Percentiles rank a stretch among this genome's conserved stretches.
These are phyloP conservation scores for Jackrogersella multiformis DNA, from an alignment of 495 filamentous ascomycete species.

Conservation along the genomic window DNA sequence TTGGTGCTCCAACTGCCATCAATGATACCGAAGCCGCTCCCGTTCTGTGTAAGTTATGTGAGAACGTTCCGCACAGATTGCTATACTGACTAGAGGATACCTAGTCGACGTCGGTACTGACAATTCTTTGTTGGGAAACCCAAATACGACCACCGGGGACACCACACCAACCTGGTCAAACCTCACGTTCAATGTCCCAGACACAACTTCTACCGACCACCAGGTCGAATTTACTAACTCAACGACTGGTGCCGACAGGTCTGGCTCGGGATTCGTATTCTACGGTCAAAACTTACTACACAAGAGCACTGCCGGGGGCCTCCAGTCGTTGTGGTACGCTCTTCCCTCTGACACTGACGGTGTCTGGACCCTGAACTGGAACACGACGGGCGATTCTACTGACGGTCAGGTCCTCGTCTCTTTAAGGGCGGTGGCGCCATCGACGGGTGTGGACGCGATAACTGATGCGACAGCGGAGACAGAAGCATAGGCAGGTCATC, in stretches of 20 bases:
- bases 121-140: constrained; percentile 37
- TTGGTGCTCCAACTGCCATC: constrained; percentile 21
- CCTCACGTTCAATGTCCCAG: constrained; percentile 41
- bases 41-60: constrained; percentile 26
- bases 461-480: background rate
- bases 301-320: constrained; percentile 36
- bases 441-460: constrained; percentile 6
- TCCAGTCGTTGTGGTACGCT: constrained; percentile 49
- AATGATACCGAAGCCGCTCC: constrained; percentile 30
- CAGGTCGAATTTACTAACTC: constrained; percentile 35
- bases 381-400: constrained; percentile 42
- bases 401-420: constrained; percentile 34
- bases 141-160: constrained; percentile 37
- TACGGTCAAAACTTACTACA: constrained; percentile 49
- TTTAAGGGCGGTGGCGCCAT: constrained; percentile 44
- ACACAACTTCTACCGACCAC: constrained; percentile 26
- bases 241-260: constrained; percentile 19
- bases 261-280: constrained; percentile 46
- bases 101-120: constrained; percentile 25
- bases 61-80: background rate
- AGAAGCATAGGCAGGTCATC: background rate
- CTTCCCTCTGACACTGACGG: constrained; percentile 30
- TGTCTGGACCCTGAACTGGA: constrained; percentile 49
- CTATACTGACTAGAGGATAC: background rate
- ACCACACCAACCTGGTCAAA: constrained; percentile 32